Evolutionary conservation across 2,329 filamentous ascomycete species (phyloP), one percentile per base, ranked within the genome.

Genomic region (Lasiodiplodia gonubiensis): DNA sequence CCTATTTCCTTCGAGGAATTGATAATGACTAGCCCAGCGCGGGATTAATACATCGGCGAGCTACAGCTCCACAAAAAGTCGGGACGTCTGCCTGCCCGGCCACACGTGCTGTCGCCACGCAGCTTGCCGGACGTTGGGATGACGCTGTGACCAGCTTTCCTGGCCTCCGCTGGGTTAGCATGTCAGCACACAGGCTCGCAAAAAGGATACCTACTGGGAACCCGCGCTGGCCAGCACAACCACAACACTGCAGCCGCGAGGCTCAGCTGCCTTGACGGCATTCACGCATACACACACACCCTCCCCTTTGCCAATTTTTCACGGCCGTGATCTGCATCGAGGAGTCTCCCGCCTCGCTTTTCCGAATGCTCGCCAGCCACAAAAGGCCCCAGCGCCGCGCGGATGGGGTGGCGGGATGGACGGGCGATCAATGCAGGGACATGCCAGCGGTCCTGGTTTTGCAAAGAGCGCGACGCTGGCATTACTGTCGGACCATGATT

Each of bases 361-460:
- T 39, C 30, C 53, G 52, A 53, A 66, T 51, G 64, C 52, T 67
- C 54, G 64, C 64, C 64, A 67, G 54, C 54, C 53, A 57, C 48
- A 51, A 60, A 33, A 55, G 52, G 53, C 53, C 64, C 52, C 51
- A 48, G 51, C 63, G 63, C 39, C n/a, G 42, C 39, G 54, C 64
- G 53, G 64, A 51, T 59, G 53, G 64, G 54, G 64, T 59, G 64
- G 53, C 53, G 64, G 64, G 54, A 60, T 67, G 64, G 54, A 66
- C 64, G 53, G 64, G 53, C 54, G 64, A 67, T 67, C 64, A 51
- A 67, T 67, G 64, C 64, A 67, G 64, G 64, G 64, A 67, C 64
- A 67, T 60, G 64, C 64, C 51, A 39, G 64, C 23, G 37, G 51
- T 66, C 51, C 51, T 55, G 64, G 52, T 60, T 55, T 30, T 54